A percentile compares a stretch with the other conserved stretches of the same genome.
Conservation (phyloP, 192 early-diverging fungal species). For the Umbelopsis vinacea region DNA sequence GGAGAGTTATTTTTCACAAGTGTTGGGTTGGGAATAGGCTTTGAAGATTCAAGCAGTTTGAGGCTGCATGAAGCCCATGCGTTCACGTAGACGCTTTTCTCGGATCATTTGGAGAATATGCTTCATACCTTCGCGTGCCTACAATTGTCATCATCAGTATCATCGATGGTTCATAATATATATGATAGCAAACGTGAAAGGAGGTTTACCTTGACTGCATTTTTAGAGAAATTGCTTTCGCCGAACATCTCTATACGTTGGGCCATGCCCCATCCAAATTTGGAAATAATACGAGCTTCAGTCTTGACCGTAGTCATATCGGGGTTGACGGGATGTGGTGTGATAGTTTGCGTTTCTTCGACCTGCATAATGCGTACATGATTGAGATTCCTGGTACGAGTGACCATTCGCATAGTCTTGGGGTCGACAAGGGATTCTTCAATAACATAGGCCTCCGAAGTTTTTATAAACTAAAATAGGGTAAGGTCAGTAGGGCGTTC, state of each 20-base stretch:
- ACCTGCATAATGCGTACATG: conserved; percentile 93
- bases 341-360: conserved; percentile 87
- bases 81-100: conserved; percentile 28
- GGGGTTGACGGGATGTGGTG: conserved; percentile 52
- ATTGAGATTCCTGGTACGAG: conserved; percentile 86
- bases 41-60: conserved; percentile 4
- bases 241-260: conserved; percentile 89
- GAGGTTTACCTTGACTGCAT: conserved; percentile 57
- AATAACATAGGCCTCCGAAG: conserved; percentile 86
- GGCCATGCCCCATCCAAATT: conserved; percentile 84
- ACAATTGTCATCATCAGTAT: background rate
- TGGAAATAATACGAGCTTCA: conserved; percentile 87
- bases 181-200: too few relatives aligned
- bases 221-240: conserved; percentile 82
- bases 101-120: conserved; percentile 36
- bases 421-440: conserved; percentile 90
- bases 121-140: conserved; percentile 35
- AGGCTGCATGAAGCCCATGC: conserved; percentile 16
- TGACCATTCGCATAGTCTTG: conserved; percentile 74
- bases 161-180: conserved; percentile 14
- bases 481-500: background rate
- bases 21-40: background rate
- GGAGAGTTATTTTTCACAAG: conserved; percentile 21
- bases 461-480: conserved; percentile 69
- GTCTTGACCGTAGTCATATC: conserved; percentile 76